A percentile compares a stretch with the other conserved stretches of the same genome.
Evolutionary conservation across 2,329 filamentous ascomycete species (phyloP).

Genomic region (Hypoxylon sp.): DNA sequence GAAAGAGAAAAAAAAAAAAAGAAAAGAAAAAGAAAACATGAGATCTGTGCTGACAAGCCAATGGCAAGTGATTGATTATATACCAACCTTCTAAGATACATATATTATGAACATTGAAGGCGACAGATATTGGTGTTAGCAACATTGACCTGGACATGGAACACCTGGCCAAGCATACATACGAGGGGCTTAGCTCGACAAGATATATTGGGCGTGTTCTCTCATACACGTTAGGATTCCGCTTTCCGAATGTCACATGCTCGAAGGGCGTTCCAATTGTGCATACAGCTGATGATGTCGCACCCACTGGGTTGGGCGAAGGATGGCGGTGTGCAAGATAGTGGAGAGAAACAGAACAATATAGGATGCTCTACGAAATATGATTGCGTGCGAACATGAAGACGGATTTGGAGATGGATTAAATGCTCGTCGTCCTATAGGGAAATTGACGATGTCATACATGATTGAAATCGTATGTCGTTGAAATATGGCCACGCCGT

Average conservation of each 20-base stretch:
- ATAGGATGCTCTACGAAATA: conserved; percentile 16
- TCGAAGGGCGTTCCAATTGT: conserved; percentile 23
- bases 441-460: conserved; percentile 13
- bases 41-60: conserved; percentile 25
- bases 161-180: conserved; percentile 27
- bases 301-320: conserved; percentile 32
- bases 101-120: conserved; percentile 4
- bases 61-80: conserved; percentile 17
- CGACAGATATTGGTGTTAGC: conserved; percentile 1
- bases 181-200: conserved; percentile 27
- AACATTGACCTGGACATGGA: conserved; percentile 20
- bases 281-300: conserved; percentile 36
- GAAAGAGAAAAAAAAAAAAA: conserved; percentile 6
- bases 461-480: conserved; percentile 36
- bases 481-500: conserved; percentile 46
- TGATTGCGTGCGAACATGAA: conserved; percentile 15
- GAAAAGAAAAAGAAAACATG: background rate
- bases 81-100: conserved; percentile 20
- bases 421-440: background rate
- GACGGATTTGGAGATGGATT: background rate
- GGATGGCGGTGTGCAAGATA: conserved; percentile 45
- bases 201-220: conserved; percentile 21
- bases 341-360: conserved; percentile 37
- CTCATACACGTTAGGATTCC: conserved; percentile 21
- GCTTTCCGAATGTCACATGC: conserved; percentile 42